A percentile compares a stretch with the other conserved stretches of the same genome.
phyloP scores from a whole-genome alignment of 2,329 filamentous ascomycete species.

The Claviceps sp. region DNA sequence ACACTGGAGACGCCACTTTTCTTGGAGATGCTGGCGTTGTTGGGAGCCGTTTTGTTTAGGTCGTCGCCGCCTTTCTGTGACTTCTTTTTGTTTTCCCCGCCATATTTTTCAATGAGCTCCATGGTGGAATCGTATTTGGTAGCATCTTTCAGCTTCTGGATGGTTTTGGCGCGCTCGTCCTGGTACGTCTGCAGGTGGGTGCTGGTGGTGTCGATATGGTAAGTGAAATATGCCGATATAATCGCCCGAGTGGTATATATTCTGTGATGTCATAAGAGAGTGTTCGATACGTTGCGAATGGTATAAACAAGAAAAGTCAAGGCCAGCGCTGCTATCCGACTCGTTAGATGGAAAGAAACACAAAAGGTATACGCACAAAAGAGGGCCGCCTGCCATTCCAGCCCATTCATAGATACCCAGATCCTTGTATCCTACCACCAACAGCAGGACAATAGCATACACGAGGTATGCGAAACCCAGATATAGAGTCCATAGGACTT shows the following conservation, averaged over 20 bases:
- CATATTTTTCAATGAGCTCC: constrained; percentile 88
- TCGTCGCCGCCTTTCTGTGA: constrained; percentile 4
- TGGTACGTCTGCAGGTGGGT: constrained; percentile 60
- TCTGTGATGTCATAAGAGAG: constrained; percentile 28
- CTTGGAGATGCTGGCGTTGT: neutral
- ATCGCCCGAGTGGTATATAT: constrained; percentile 62
- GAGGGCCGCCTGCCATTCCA: constrained; percentile 62
- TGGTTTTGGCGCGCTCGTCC: constrained; percentile 70
- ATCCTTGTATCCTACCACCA: constrained; percentile 74
- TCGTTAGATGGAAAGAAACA: too few relatives aligned
- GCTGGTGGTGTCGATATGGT: constrained; percentile 59
- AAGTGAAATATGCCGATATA: constrained; percentile 63
- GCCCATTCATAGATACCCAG: constrained; percentile 68
- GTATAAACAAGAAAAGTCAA: neutral
- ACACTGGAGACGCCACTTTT: constrained; percentile 5
- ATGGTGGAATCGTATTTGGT: constrained; percentile 95
- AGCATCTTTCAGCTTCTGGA: constrained; percentile 85
- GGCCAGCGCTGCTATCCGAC: too few relatives aligned
- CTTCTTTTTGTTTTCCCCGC: constrained; percentile 40
- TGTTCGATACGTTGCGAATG: too few relatives aligned
- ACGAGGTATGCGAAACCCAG: constrained; percentile 82
- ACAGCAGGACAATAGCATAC: constrained; percentile 63
- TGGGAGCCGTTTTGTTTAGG: constrained; percentile 4
- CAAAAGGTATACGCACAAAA: constrained; percentile 43
- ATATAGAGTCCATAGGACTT: constrained; percentile 82